Base-by-base conservation (phyloP, 805 yeast species). In the Blastobotrys muscicola region DNA sequence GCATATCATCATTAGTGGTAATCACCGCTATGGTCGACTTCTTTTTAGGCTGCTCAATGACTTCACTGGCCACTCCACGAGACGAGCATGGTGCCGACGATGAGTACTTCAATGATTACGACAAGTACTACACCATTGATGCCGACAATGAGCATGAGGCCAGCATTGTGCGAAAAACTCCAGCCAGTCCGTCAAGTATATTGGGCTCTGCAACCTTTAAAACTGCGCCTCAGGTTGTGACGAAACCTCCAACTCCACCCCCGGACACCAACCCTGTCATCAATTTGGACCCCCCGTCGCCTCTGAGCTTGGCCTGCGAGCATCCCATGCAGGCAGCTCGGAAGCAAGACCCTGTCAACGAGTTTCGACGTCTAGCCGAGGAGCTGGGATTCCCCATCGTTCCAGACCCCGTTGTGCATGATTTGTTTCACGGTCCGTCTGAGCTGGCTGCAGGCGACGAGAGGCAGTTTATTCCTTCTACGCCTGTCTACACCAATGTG, bases 391-490 rank as follows among this genome's bases (percentile, higher is more conserved):
- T 49, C 29, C 41, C 37, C 11, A 46, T 34, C 3, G 15, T 34
- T 8, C 37, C 37, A 13, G 37, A 50, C 35, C 41, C 45, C 23
- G 33, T 23, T 16, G 46, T 51, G 14, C 36, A 45, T 11, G 56
- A 52, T 39, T 32, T 36, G 34, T 52, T 52, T 33, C 44, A 48
- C n/a, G 16, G 13, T 13, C 49, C 46, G 8, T 44, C 50, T 12
- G 50, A 51, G 1, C 42, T 49, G 29, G 42, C 47, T n/a, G 49
- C 47, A 0, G 56, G 48, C 39, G 49, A 46, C 15, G 53, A 52
- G 11, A 38, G 33, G 35, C 54, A 52, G 5, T 51, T 51, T 36
- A 45, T 52, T n/a, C 53, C 53, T 26, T 43, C 46, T 36, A 33
- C 43, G 3, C 56, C 56, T 3, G 53, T 52, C 15, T 50, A 49